Evolutionary conservation across 768 basidiomycete genomes (phyloP).

Genomic region (Coprinopsis strossmayeri): DNA sequence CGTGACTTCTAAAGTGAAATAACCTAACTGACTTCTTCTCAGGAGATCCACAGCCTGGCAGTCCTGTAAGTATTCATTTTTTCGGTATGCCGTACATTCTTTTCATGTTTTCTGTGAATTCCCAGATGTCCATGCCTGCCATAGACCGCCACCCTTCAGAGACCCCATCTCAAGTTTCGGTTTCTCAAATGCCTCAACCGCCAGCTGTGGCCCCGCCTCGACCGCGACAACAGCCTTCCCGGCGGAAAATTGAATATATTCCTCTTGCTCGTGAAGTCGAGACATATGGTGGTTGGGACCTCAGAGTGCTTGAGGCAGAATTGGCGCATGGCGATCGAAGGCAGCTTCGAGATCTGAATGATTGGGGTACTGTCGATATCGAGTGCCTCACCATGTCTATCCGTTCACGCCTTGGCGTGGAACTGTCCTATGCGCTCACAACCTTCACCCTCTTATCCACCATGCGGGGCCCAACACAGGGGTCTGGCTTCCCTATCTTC

Average conservation of each 20-base stretch:
- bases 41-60: slow-evolving; percentile 32
- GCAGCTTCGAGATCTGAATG: slow-evolving; percentile 64
- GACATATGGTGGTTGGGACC: slow-evolving; percentile 76
- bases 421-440: slow-evolving; percentile 87
- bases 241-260: slow-evolving; percentile 84
- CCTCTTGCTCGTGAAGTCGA: slow-evolving; percentile 73
- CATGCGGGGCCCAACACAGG: slow-evolving; percentile 60
- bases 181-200: slow-evolving; percentile 10
- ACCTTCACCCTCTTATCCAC: slow-evolving; percentile 78
- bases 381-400: slow-evolving; percentile 92
- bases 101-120: no score
- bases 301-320: slow-evolving; percentile 61
- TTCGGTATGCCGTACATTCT: no score
- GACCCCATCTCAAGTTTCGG: slow-evolving; percentile 16
- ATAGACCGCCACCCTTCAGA: slow-evolving; percentile 17
- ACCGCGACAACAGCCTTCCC: slow-evolving; percentile 44
- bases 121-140: slow-evolving; percentile 24
- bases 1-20: slow-evolving; percentile 1
- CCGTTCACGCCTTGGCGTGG: slow-evolving; percentile 75
- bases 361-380: slow-evolving; percentile 87
- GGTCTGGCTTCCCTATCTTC: slow-evolving; percentile 66
- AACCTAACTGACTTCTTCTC: neutral
- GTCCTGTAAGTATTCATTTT: slow-evolving; percentile 36
- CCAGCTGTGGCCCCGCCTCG: slow-evolving; percentile 25
- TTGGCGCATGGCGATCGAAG: slow-evolving; percentile 44